phyloP scores from a whole-genome alignment of 345 rosid species.

The Moringa oleifera region DNA sequence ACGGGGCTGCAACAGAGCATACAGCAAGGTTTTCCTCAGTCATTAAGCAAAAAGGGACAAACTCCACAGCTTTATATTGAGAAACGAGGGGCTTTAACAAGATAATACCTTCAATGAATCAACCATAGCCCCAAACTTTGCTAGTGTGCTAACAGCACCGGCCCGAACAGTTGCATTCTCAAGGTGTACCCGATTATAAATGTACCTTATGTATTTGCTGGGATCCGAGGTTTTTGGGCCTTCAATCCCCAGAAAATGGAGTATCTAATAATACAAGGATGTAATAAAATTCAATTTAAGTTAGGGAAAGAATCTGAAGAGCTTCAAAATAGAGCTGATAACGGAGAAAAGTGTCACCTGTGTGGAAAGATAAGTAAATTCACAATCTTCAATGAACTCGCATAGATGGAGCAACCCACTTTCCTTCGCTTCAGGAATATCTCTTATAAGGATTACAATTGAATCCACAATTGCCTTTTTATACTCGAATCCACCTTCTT shows the following conservation, averaged over 20 bases:
- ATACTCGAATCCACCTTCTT: constrained; percentile 99
- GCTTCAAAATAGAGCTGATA: not conserved
- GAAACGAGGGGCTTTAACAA: not conserved
- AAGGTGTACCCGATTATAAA: constrained; percentile 95
- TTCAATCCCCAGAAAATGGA: constrained; percentile 94
- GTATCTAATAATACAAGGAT: constrained; percentile 43
- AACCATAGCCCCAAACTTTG: constrained; percentile 92
- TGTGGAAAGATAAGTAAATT: constrained; percentile 95
- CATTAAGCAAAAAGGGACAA: constrained; percentile 4
- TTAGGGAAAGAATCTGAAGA: not conserved
- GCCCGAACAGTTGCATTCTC: constrained; percentile 99
- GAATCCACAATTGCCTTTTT: constrained; percentile 98
- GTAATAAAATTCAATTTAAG: not conserved
- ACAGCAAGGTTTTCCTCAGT: not conserved
- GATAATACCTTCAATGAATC: constrained; percentile 73
- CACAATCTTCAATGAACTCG: constrained; percentile 99
- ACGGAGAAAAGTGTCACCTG: constrained; percentile 48
- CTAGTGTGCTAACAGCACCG: constrained; percentile 90
- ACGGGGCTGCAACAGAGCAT: constrained; percentile 58
- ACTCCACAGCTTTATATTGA: not conserved
- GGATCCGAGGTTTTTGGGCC: constrained; percentile 97
- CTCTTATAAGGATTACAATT: constrained; percentile 91
- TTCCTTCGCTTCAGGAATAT: constrained; percentile 98
- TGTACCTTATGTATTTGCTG: constrained; percentile 90
- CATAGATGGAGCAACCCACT: constrained; percentile 96